Evolutionary conservation across 169 alveolate species (phyloP), one percentile per base, ranked within the genome.

Genomic region (Theileria annulata): DNA sequence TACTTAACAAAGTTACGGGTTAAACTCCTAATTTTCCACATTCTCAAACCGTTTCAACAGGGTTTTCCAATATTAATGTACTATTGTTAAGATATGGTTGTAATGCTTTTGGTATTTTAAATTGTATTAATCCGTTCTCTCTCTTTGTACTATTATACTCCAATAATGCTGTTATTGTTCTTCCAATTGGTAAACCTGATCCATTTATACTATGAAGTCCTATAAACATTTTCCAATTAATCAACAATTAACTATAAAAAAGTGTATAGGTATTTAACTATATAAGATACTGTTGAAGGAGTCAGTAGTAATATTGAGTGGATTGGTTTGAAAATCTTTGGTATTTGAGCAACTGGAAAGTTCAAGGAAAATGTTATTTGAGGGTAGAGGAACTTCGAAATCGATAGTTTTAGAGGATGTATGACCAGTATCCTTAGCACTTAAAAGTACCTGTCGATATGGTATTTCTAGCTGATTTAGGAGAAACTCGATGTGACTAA

Each of bases 171-270:
- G 94, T 86, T 33, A 91, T 82, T 23, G 90, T 85, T 30, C 94
- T 79, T 28, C 94, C 94, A 19, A 91, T 87, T 25, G 94, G 91
- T 58, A 91, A 80, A 12, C 93, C 94, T 10, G 94, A 87, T 10
- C 94, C 94, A 81, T 90, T 90, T 3, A 90, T 86, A 73, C 89
- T 74, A 63, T 90, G 94, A 30, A 35, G 13, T 35, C 47, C 47
- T 35, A 35, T n/a, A n/a, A 84, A 77, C n/a, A n/a, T n/a, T n/a
- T n/a, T n/a, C n/a, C n/a, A n/a, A n/a, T n/a, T n/a, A n/a, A n/a
- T n/a, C n/a, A n/a, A n/a, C n/a, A n/a, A n/a, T 35, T 35, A 8
- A 35, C 47, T 35, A 35, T 35, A 35, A 5, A 35, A 35, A 35
- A 47, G 56, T 75, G 30, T 19, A 3, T 23, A 58, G 76, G 33